Conservation (phyloP, 139 green algal species). For the Nannochloris sp. region DNA sequence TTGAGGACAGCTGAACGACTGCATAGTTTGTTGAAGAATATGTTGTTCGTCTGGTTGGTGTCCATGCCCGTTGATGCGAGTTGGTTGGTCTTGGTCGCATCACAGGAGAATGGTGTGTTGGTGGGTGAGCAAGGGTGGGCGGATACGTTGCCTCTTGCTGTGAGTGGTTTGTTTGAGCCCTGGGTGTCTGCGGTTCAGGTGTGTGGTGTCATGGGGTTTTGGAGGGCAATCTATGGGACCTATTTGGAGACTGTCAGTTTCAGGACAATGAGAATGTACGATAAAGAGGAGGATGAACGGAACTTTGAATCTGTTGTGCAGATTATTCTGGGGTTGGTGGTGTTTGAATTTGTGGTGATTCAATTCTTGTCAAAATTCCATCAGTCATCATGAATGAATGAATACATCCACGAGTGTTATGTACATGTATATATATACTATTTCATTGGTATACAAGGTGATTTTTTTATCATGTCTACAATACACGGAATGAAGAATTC, state of each 20-base stretch:
- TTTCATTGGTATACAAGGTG: slow-evolving; percentile 10
- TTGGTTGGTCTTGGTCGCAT: slow-evolving; percentile 64
- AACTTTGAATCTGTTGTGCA: slow-evolving; percentile 32
- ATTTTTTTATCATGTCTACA: slow-evolving; percentile 39
- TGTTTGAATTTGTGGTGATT: slow-evolving; percentile 25
- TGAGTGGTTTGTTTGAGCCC: slow-evolving; percentile 47
- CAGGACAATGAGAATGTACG: slow-evolving; percentile 8
- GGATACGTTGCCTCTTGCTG: slow-evolving; percentile 47
- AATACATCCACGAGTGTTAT: slow-evolving; percentile 1
- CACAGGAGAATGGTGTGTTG: slow-evolving; percentile 39
- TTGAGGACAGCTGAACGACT: slow-evolving; percentile 28
- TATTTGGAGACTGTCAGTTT: slow-evolving; percentile 55
- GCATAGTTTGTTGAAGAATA: slow-evolving; percentile 24
- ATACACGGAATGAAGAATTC: slow-evolving; percentile 71
- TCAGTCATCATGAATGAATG: background rate
- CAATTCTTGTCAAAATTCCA: background rate
- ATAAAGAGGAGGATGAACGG: slow-evolving; percentile 19
- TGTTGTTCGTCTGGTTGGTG: slow-evolving; percentile 46
- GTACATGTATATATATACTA: background rate
- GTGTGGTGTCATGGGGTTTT: slow-evolving; percentile 58
- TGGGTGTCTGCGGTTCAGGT: slow-evolving; percentile 53
- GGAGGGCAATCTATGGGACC: slow-evolving; percentile 52
- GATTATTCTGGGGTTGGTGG: slow-evolving; percentile 11
- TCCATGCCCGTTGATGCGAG: slow-evolving; percentile 56
- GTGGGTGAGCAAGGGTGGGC: slow-evolving; percentile 43